Evolutionary conservation across 1,284 basidiomycete genomes (phyloP).

Genomic region (Apiotrichum sp.): DNA sequence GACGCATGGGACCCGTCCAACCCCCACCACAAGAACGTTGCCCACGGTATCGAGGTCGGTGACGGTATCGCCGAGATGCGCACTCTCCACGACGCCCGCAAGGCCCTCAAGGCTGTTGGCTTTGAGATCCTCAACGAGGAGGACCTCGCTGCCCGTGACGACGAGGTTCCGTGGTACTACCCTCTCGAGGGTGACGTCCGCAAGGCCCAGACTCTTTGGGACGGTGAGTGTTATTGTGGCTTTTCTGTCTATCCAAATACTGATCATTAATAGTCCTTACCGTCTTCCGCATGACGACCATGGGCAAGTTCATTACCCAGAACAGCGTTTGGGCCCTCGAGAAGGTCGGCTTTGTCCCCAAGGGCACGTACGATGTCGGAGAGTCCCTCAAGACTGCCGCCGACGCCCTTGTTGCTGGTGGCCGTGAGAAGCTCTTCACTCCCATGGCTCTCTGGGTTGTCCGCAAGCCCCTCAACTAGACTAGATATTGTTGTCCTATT

Average conservation of each 20-base stretch:
- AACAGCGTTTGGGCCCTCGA: constrained; percentile 73
- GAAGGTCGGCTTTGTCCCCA: constrained; percentile 72
- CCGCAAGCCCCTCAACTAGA: constrained; percentile 25
- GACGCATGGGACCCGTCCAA: constrained; percentile 83
- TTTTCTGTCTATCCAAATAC: too few species aligned
- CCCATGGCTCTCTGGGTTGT: constrained; percentile 42
- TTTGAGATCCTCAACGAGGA: constrained; percentile 88
- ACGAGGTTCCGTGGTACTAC: constrained; percentile 89
- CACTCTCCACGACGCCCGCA: constrained; percentile 62
- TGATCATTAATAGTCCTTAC: constrained; percentile 53
- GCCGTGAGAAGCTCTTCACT: constrained; percentile 68
- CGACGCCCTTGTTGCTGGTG: constrained; percentile 74
- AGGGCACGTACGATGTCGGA: constrained; percentile 88
- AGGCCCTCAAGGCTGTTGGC: constrained; percentile 77
- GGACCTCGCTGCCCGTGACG: constrained; percentile 75
- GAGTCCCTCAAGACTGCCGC: constrained; percentile 81
- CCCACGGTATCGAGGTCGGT: constrained; percentile 83
- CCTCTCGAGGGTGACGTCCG: constrained; percentile 86
- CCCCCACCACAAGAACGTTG: constrained; percentile 83
- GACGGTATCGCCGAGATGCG: constrained; percentile 99
- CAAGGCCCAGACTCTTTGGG: constrained; percentile 92
- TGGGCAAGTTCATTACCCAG: constrained; percentile 81
- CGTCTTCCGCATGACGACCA: constrained; percentile 82
- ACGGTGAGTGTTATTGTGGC: constrained; percentile 49
- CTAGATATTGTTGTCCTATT: constrained; percentile 4